These are phyloP conservation scores for Fusarium sp. DNA, from an alignment of 2,329 filamentous ascomycete species.

Conservation along the genomic window DNA sequence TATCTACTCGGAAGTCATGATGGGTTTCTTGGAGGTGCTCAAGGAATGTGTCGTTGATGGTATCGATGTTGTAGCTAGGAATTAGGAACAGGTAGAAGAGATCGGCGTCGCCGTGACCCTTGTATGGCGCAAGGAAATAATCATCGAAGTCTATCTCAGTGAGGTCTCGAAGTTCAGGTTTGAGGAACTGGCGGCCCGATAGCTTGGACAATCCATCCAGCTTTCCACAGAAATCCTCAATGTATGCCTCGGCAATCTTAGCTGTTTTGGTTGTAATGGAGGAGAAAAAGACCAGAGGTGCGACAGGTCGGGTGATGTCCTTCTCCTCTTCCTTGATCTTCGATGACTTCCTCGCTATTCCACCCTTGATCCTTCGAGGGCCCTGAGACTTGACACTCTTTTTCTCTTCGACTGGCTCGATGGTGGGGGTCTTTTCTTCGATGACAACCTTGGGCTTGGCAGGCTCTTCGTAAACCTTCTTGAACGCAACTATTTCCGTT, in stretches of 20 bases:
- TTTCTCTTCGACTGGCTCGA: constrained; percentile 43
- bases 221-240: constrained; percentile 62
- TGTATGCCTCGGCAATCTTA: constrained; percentile 73
- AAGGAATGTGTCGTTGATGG: constrained; percentile 86
- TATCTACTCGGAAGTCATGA: constrained; percentile 96
- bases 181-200: constrained; percentile 54
- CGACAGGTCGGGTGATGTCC: constrained; percentile 62
- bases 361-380: constrained; percentile 62
- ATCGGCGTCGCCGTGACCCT: constrained; percentile 63
- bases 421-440: constrained; percentile 31
- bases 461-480: constrained; percentile 49
- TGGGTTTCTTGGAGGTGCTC: constrained; percentile 92
- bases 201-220: constrained; percentile 60
- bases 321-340: constrained; percentile 39
- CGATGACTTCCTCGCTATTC: constrained; percentile 48
- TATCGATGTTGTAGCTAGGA: constrained; percentile 96
- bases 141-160: constrained; percentile 92
- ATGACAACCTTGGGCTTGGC: constrained; percentile 13
- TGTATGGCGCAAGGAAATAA: constrained; percentile 84
- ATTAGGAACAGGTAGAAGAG: constrained; percentile 87
- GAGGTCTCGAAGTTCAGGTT: constrained; percentile 78
- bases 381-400: constrained; percentile 50
- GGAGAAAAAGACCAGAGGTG: constrained; percentile 87
- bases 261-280: constrained; percentile 88
- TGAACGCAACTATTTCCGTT: constrained; percentile 51